A percentile compares a stretch with the other conserved stretches of the same genome.
These are phyloP conservation scores for Piper longum DNA, from an alignment of 164 flowering plant species.

Conservation along the genomic window DNA sequence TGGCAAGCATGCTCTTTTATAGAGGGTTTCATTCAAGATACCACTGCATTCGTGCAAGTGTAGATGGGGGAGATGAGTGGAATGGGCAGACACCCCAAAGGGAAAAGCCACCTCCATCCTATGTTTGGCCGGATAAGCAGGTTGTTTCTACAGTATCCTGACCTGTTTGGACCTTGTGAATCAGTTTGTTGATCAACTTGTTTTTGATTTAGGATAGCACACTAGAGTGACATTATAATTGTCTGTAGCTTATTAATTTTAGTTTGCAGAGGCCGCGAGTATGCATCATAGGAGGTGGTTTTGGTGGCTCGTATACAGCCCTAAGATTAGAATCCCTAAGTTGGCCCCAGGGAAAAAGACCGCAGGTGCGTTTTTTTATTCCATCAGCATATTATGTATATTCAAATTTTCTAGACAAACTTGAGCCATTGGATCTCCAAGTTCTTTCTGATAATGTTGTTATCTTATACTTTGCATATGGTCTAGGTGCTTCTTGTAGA, in stretches of 20 bases:
- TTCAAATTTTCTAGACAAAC: background rate
- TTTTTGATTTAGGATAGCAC: background rate
- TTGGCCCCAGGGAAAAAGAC: slow-evolving; percentile 83
- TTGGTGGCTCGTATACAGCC: slow-evolving; percentile 96
- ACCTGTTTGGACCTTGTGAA: background rate
- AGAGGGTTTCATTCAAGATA: slow-evolving; percentile 1
- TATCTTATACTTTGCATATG: background rate
- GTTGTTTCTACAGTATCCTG: slow-evolving; percentile 2
- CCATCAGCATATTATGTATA: background rate
- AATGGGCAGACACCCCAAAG: slow-evolving; percentile 4
- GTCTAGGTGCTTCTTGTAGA: slow-evolving; percentile 83
- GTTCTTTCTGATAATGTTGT: background rate
- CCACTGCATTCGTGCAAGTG: slow-evolving; percentile 4
- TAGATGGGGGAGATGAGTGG: slow-evolving; percentile 5
- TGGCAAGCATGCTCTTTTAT: background rate
- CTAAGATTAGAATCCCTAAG: slow-evolving; percentile 80
- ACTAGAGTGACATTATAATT: background rate
- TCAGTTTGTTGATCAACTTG: background rate
- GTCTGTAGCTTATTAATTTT: background rate
- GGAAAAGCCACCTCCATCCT: slow-evolving; percentile 6
- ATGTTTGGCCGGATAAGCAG: slow-evolving; percentile 19
- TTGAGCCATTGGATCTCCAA: background rate
- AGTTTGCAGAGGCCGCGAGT: slow-evolving; percentile 72
- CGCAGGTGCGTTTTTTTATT: slow-evolving; percentile 43
- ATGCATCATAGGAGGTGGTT: slow-evolving; percentile 94